A percentile compares a stretch with the other conserved stretches of the same genome.
Evolutionary conservation across 2,329 filamentous ascomycete species (phyloP).

Genomic region (Shiraia sp.): DNA sequence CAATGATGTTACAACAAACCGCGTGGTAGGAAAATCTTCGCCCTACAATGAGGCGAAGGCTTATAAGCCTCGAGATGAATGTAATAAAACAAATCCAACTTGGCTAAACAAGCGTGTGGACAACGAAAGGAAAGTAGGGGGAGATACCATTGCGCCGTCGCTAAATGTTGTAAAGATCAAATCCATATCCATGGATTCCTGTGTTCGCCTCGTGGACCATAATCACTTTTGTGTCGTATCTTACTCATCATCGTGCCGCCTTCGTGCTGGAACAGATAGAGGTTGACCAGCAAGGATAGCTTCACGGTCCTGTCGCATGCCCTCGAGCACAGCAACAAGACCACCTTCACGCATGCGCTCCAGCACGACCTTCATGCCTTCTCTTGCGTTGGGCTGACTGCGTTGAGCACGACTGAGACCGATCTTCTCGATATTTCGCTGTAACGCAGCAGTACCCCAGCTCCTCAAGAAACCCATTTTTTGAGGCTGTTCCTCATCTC

Average conservation of each 20-base stretch:
- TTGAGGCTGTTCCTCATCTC: constrained; percentile 52
- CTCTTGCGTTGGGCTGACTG: constrained; percentile 77
- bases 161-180: constrained; percentile 27
- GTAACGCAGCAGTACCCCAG: constrained; percentile 72
- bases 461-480: constrained; percentile 61
- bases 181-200: constrained; percentile 8
- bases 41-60: constrained; percentile 1
- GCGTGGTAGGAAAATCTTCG: not conserved
- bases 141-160: constrained; percentile 36
- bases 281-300: constrained; percentile 33
- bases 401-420: constrained; percentile 77
- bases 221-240: not conserved
- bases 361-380: constrained; percentile 81
- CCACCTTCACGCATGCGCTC: constrained; percentile 70
- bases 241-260: constrained; percentile 27
- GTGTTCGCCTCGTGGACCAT: constrained; percentile 1
- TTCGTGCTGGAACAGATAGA: constrained; percentile 13
- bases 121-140: constrained; percentile 9
- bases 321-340: constrained; percentile 70
- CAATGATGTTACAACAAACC: not conserved
- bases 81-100: constrained; percentile 26
- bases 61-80: not conserved
- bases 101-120: constrained; percentile 11
- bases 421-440: constrained; percentile 78
- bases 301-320: constrained; percentile 67